These are phyloP conservation scores for Hymenoscyphus occultus DNA, from an alignment of 2,329 filamentous ascomycete genomes.

Conservation along the genomic window DNA sequence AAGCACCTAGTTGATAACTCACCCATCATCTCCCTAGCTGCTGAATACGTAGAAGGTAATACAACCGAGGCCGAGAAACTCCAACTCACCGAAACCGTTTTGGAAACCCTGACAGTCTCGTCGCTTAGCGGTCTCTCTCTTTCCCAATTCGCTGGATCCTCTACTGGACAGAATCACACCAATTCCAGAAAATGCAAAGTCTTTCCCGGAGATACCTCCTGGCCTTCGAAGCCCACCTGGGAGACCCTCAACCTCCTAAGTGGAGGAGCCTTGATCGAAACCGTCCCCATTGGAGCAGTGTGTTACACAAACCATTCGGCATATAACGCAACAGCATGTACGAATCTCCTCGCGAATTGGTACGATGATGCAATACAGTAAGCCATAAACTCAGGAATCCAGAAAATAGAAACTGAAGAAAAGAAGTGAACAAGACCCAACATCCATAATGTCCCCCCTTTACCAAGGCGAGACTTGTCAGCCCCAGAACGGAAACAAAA, in stretches of 20 bases:
- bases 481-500: constrained; percentile 36
- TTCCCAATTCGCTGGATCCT: neutral
- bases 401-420: neutral
- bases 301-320: constrained; percentile 38
- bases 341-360: constrained; percentile 33
- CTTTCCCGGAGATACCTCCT: constrained; percentile 35
- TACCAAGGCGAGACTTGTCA: constrained; percentile 43
- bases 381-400: neutral
- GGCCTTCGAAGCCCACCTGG: constrained; percentile 50
- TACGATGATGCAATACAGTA: constrained; percentile 39
- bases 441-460: constrained; percentile 47
- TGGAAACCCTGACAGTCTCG: neutral
- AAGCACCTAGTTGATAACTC: neutral
- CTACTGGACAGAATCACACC: neutral
- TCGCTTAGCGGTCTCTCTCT: neutral
- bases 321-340: constrained; percentile 4
- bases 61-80: constrained; percentile 1
- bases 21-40: neutral
- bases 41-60: neutral
- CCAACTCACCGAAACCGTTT: constrained; percentile 1
- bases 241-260: constrained; percentile 44
- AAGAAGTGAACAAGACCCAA: constrained; percentile 39
- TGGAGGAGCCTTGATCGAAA: constrained; percentile 43
- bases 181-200: constrained; percentile 22
- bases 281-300: constrained; percentile 44